Percentiles rank a stretch among this genome's conserved stretches.
Evolutionary conservation across 1,139 yeast species (phyloP).

Genomic region (Wickerhamomyces sp.): DNA sequence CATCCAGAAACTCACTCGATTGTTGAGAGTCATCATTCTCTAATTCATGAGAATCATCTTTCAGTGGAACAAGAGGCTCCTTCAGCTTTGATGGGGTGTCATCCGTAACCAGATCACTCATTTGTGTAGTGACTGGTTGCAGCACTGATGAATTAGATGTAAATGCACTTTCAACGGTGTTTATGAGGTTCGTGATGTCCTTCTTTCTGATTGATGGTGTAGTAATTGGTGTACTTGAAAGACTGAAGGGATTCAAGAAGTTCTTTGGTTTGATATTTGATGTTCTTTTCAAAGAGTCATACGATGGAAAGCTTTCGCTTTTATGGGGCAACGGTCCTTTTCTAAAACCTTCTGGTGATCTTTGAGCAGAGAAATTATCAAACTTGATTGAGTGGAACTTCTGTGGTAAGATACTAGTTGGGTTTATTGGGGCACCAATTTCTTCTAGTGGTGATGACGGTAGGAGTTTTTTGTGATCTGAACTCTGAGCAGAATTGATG

Average conservation of each 20-base stretch:
- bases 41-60: neutral
- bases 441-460: slow-evolving; percentile 23
- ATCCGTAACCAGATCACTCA: neutral
- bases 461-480: slow-evolving; percentile 3
- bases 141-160: neutral
- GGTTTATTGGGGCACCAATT: slow-evolving; percentile 11
- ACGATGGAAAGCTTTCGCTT: slow-evolving; percentile 13
- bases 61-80: neutral
- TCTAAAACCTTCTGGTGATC: slow-evolving; percentile 14
- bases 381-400: slow-evolving; percentile 16
- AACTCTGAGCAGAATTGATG: neutral
- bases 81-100: slow-evolving; percentile 10
- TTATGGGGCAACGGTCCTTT: neutral
- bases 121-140: neutral
- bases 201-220: neutral
- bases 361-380: slow-evolving; percentile 17
- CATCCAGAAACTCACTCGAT: slow-evolving; percentile 20
- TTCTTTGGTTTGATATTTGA: neutral
- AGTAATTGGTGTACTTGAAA: neutral
- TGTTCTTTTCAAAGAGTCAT: slow-evolving; percentile 2
- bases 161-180: slow-evolving; percentile 14
- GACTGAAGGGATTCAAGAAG: neutral
- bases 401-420: slow-evolving; percentile 11
- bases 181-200: slow-evolving; percentile 11
- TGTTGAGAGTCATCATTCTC: slow-evolving; percentile 6